These are phyloP conservation scores for Phytophthora pluvialis DNA, from an alignment of 352 stramenopile species.

Conservation along the genomic window DNA sequence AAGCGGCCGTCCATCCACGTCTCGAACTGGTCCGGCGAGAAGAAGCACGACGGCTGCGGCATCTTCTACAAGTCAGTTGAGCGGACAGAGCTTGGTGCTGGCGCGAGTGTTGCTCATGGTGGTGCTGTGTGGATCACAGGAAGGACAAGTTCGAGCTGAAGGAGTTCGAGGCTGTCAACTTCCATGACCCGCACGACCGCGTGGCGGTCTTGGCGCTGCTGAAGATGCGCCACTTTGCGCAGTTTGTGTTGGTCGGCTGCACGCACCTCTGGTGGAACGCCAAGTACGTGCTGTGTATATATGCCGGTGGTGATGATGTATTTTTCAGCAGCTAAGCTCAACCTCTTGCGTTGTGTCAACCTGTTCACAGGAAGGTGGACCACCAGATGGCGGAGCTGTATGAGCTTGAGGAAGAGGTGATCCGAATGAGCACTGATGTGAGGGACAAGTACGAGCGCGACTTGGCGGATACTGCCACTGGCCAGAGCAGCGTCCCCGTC, in stretches of 20 bases:
- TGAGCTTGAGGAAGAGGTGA: slow-evolving; percentile 85
- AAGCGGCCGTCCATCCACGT: slow-evolving; percentile 87
- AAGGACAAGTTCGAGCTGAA: slow-evolving; percentile 89
- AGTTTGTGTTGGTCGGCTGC: slow-evolving; percentile 83
- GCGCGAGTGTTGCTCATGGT: neutral
- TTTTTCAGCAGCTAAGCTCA: neutral
- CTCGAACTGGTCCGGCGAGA: slow-evolving; percentile 88
- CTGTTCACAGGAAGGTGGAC: slow-evolving; percentile 73
- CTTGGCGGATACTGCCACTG: slow-evolving; percentile 55
- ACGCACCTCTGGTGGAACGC: slow-evolving; percentile 91
- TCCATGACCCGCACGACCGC: slow-evolving; percentile 85
- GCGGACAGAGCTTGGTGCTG: neutral
- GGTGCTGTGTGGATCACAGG: slow-evolving; percentile 25
- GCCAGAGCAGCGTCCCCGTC: slow-evolving; percentile 64
- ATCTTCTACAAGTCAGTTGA: slow-evolving; percentile 86
- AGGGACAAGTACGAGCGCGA: slow-evolving; percentile 85
- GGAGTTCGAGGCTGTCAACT: slow-evolving; percentile 88
- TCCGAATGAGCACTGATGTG: slow-evolving; percentile 78
- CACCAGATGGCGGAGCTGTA: slow-evolving; percentile 88
- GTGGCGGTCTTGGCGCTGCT: slow-evolving; percentile 86
- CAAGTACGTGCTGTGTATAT: slow-evolving; percentile 53
- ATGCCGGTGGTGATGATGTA: neutral
- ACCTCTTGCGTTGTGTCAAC: neutral
- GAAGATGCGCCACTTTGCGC: slow-evolving; percentile 82
- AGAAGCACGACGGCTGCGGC: slow-evolving; percentile 88